A percentile compares a stretch with the other conserved stretches of the same genome.
phyloP scores from a whole-genome alignment of 2,329 filamentous ascomycete genomes.

The Dryadomyces quercus-mongolicae region DNA sequence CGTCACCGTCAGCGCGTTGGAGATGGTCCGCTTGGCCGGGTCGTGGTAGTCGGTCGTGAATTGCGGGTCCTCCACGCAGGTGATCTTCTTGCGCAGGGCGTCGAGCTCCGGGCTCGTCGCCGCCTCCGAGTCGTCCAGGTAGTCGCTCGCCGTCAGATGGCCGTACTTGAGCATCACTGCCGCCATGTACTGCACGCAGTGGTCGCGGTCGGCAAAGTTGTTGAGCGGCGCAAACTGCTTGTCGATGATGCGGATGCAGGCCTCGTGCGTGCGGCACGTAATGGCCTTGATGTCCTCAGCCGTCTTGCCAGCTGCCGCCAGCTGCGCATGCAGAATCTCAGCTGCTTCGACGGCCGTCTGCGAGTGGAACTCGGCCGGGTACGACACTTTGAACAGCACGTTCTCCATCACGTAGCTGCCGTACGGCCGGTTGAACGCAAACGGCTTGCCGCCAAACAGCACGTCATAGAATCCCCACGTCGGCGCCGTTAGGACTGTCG shows the following conservation, averaged over 20 bases:
- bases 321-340: constrained; percentile 72
- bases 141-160: constrained; percentile 86
- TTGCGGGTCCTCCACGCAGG: constrained; percentile 89
- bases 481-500: constrained; percentile 83
- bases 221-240: constrained; percentile 88
- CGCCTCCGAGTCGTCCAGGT: constrained; percentile 84
- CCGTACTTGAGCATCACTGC: constrained; percentile 92
- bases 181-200: constrained; percentile 99
- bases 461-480: constrained; percentile 99
- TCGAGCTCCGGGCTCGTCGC: constrained; percentile 84
- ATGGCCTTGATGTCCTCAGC: constrained; percentile 88
- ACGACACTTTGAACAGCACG: constrained; percentile 96
- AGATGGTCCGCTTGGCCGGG: constrained; percentile 85
- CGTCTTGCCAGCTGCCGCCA: constrained; percentile 76
- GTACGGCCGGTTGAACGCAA: constrained; percentile 91
- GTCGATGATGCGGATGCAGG: constrained; percentile 97
- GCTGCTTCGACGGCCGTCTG: constrained; percentile 96
- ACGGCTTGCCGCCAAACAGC: constrained; percentile 89
- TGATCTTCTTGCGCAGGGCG: constrained; percentile 83
- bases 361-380: constrained; percentile 83
- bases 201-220: constrained; percentile 98
- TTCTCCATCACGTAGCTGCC: constrained; percentile 99
- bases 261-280: constrained; percentile 93
- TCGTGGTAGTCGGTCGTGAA: constrained; percentile 96
- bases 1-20: constrained; percentile 89